phyloP scores from a whole-genome alignment of 805 yeast species.

The Lachancea cidri region DNA sequence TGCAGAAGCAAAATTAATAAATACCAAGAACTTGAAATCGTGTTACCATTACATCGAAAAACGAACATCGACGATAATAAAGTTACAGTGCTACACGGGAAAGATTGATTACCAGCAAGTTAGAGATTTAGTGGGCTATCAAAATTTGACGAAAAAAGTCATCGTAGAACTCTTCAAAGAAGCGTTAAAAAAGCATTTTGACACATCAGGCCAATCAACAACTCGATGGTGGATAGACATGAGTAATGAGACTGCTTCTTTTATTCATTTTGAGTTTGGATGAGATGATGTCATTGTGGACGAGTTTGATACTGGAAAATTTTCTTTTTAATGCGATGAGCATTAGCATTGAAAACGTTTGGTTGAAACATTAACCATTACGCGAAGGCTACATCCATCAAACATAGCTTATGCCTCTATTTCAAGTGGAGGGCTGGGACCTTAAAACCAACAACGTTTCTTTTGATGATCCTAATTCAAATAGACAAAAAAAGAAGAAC shows the following conservation, averaged over 20 bases:
- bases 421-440: slow-evolving; percentile 81
- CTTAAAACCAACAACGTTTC: slow-evolving; percentile 50
- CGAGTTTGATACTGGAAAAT: not conserved
- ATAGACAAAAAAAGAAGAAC: slow-evolving; percentile 25
- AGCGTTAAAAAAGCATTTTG: slow-evolving; percentile 1
- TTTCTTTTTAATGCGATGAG: not conserved
- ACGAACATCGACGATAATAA: slow-evolving; percentile 3
- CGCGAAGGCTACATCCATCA: no score
- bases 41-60: slow-evolving; percentile 1
- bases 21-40: not conserved
- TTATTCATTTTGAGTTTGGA: slow-evolving; percentile 4
- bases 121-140: not conserved
- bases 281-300: not conserved
- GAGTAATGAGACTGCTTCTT: not conserved
- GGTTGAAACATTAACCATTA: no score
- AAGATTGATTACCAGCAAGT: slow-evolving; percentile 1
- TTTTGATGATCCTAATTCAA: slow-evolving; percentile 35
- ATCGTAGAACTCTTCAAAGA: slow-evolving; percentile 5
- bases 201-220: not conserved
- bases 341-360: not conserved
- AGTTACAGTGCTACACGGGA: slow-evolving; percentile 5
- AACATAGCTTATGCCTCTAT: slow-evolving; percentile 59
- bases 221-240: slow-evolving; percentile 7
- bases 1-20: slow-evolving; percentile 4
- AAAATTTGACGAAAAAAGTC: not conserved